phyloP scores from a whole-genome alignment of 805 yeast species.

The Starmerella asiatica region DNA sequence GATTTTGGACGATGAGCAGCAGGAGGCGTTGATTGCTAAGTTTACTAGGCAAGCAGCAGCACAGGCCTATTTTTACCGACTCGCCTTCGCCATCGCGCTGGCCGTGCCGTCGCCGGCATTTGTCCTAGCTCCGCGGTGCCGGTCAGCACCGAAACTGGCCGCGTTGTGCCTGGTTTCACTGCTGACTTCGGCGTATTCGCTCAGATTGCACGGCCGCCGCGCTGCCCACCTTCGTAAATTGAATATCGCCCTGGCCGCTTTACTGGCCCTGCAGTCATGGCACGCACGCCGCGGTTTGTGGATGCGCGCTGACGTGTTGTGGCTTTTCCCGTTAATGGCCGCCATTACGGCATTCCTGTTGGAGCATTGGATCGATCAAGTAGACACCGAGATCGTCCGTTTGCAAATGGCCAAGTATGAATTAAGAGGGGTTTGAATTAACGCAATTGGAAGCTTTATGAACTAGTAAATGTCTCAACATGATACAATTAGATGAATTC shows the following conservation, averaged over 20 bases:
- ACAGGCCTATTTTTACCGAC: conserved; percentile 19
- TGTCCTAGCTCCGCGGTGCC: conserved; percentile 22
- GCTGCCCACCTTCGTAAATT: conserved; percentile 9
- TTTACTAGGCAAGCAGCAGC: conserved; percentile 20
- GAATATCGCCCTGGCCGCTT: conserved; percentile 17
- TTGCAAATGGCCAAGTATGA: conserved; percentile 18
- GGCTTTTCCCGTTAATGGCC: conserved; percentile 24
- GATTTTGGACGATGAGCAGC: conserved; percentile 23
- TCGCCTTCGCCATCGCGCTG: conserved; percentile 21
- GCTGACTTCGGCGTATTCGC: conserved; percentile 18
- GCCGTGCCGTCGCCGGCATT: conserved; percentile 26
- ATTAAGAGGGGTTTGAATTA: conserved; percentile 23
- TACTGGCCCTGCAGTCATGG: conserved; percentile 19
- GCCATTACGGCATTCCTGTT: conserved; percentile 19
- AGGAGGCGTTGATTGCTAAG: conserved; percentile 22
- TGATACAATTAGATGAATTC: no score
- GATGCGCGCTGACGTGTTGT: conserved; percentile 23
- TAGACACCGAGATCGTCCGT: conserved; percentile 14
- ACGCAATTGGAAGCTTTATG: background rate
- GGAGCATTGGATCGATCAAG: conserved; percentile 23
- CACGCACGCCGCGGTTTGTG: conserved; percentile 15
- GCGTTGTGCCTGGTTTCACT: conserved; percentile 22
- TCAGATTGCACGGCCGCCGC: conserved; percentile 1
- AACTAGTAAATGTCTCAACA: background rate
- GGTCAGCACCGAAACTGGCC: conserved; percentile 22